Percentiles rank a stretch among this genome's conserved stretches.
Evolutionary conservation across 768 basidiomycete genomes (phyloP).

Genomic region (Leccinum obscurum): DNA sequence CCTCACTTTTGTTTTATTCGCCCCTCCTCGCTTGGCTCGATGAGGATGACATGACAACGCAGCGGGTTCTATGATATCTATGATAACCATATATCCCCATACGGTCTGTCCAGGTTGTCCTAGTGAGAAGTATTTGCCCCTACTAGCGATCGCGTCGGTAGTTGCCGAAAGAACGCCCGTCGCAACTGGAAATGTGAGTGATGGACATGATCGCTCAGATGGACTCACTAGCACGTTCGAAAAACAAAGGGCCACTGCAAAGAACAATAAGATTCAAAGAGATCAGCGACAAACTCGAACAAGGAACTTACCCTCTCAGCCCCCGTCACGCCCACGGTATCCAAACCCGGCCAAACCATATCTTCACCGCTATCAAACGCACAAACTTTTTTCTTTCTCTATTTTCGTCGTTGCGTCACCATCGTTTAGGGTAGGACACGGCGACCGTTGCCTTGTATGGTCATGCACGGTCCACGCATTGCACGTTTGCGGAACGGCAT

Average conservation of each 20-base stretch:
- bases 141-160: slow-evolving; percentile 18
- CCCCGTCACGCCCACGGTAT: neutral
- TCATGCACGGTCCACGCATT: neutral
- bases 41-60: neutral
- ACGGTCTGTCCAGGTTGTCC: slow-evolving; percentile 6
- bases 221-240: neutral
- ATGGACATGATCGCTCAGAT: slow-evolving; percentile 1
- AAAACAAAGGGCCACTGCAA: neutral
- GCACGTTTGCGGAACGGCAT: neutral
- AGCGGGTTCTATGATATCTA: slow-evolving; percentile 15
- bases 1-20: neutral
- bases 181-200: neutral
- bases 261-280: neutral
- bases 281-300: neutral
- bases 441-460: slow-evolving; percentile 9
- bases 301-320: neutral
- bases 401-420: neutral
- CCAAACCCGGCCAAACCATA: neutral
- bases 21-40: neutral
- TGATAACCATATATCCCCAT: slow-evolving; percentile 11
- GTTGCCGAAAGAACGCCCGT: slow-evolving; percentile 10
- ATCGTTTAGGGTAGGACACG: neutral
- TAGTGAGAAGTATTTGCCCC: slow-evolving; percentile 2
- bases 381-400: slow-evolving; percentile 3
- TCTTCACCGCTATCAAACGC: neutral